Evolutionary conservation across 2,329 filamentous ascomycete genomes (phyloP).

Genomic region (Colletotrichum musae): DNA sequence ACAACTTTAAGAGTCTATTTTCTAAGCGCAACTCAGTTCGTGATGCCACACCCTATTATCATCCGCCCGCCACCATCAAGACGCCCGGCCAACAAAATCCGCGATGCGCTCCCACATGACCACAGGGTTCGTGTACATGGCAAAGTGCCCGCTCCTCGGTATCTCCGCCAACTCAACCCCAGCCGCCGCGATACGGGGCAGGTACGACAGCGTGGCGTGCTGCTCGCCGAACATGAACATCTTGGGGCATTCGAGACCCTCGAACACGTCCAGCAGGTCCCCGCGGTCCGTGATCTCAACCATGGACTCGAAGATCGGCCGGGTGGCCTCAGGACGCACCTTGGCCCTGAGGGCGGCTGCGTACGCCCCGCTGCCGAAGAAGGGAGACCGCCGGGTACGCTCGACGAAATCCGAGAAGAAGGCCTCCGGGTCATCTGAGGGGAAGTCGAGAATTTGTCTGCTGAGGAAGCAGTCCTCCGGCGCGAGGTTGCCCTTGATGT

Average conservation of each 20-base stretch:
- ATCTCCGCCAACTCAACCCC: slow-evolving; percentile 45
- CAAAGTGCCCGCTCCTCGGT: slow-evolving; percentile 44
- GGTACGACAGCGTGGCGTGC: slow-evolving; percentile 38
- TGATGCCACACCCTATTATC: no score
- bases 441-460: slow-evolving; percentile 43
- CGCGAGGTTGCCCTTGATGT: slow-evolving; percentile 48
- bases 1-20: no score
- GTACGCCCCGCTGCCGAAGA: slow-evolving; percentile 40
- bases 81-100: slow-evolving; percentile 5
- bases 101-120: slow-evolving; percentile 23
- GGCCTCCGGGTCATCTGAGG: neutral
- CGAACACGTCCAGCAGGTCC: slow-evolving; percentile 41
- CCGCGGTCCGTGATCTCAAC: slow-evolving; percentile 44
- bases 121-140: slow-evolving; percentile 47
- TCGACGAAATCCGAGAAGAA: slow-evolving; percentile 33
- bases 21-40: no score
- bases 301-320: slow-evolving; percentile 46
- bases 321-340: slow-evolving; percentile 41
- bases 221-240: slow-evolving; percentile 45
- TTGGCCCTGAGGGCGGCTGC: slow-evolving; percentile 38
- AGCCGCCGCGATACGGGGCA: slow-evolving; percentile 26
- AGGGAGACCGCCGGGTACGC: slow-evolving; percentile 33
- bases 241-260: slow-evolving; percentile 34
- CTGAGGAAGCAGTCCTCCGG: slow-evolving; percentile 47
- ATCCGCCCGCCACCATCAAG: neutral